Conservation (phyloP, 2,329 filamentous ascomycete species). For the Alternaria solani region DNA sequence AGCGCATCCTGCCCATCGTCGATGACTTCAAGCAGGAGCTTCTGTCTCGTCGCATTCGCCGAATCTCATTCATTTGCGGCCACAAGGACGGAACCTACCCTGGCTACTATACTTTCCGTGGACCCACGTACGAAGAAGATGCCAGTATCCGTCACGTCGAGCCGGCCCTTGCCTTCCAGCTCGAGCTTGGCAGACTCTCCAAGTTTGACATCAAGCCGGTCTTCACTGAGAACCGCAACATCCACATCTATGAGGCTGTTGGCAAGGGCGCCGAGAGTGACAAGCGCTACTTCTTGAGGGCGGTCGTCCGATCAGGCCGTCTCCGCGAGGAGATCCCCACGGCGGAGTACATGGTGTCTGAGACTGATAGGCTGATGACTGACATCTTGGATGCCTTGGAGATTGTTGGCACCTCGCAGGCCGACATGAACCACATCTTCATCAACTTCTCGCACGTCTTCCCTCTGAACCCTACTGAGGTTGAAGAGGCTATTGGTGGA, state of each 20-base stretch:
- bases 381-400: conserved; percentile 97
- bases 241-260: conserved; percentile 96
- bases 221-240: conserved; percentile 98
- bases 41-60: conserved; percentile 79
- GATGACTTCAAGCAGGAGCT: conserved; percentile 85
- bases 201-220: conserved; percentile 99
- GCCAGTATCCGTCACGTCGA: conserved; percentile 96
- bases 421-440: conserved; percentile 99
- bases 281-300: conserved; percentile 98
- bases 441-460: conserved; percentile 99
- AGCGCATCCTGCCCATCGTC: conserved; percentile 77
- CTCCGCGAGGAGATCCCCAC: conserved; percentile 97
- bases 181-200: conserved; percentile 89
- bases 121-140: conserved; percentile 87
- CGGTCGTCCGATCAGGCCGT: conserved; percentile 91
- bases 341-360: conserved; percentile 97
- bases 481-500: conserved; percentile 90
- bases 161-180: conserved; percentile 96
- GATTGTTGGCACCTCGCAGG: conserved; percentile 99
- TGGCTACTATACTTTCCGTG: conserved; percentile 98
- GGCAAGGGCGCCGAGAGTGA: conserved; percentile 95
- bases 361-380: conserved; percentile 95
- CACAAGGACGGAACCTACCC: conserved; percentile 94
- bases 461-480: conserved; percentile 86
- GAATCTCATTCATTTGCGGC: conserved; percentile 95